Conservation (phyloP, 106 monocot species). For the Dendrobium officinale region DNA sequence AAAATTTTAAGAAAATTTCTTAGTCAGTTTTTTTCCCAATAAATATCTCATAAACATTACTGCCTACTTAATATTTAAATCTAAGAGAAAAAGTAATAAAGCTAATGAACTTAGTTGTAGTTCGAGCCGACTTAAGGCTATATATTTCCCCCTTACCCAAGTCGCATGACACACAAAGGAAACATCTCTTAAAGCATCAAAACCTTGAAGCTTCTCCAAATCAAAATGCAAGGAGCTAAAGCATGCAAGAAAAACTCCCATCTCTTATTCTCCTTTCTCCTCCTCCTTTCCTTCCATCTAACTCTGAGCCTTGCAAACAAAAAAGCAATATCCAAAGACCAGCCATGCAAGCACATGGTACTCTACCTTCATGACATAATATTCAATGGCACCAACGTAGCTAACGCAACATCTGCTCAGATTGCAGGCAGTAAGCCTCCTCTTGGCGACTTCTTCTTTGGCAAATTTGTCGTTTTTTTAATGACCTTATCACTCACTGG, state of each 20-base stretch:
- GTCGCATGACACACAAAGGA: too few species aligned
- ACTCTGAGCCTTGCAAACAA: too few species aligned
- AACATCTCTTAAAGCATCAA: too few species aligned
- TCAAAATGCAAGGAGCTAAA: neutral
- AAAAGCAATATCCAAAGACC: slow-evolving; percentile 1
- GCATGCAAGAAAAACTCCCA: neutral
- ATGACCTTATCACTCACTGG: slow-evolving; percentile 11
- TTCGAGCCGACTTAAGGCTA: too few species aligned
- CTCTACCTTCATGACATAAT: slow-evolving; percentile 18
- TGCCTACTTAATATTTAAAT: too few species aligned
- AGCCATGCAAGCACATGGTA: slow-evolving; percentile 18
- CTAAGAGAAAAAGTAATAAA: too few species aligned
- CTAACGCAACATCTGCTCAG: slow-evolving; percentile 9
- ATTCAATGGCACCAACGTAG: slow-evolving; percentile 12
- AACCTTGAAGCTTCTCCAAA: neutral
- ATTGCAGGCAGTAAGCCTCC: neutral
- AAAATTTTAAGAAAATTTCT: too few species aligned
- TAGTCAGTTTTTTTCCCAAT: too few species aligned
- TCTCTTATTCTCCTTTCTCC: neutral
- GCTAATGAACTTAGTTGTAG: too few species aligned
- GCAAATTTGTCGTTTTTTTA: slow-evolving; percentile 11
- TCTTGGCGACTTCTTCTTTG: slow-evolving; percentile 18
- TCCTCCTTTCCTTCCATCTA: neutral
- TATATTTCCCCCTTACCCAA: too few species aligned
- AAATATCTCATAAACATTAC: too few species aligned